phyloP scores from a whole-genome alignment of 139 green algal species.

The Marvania coccoides region DNA sequence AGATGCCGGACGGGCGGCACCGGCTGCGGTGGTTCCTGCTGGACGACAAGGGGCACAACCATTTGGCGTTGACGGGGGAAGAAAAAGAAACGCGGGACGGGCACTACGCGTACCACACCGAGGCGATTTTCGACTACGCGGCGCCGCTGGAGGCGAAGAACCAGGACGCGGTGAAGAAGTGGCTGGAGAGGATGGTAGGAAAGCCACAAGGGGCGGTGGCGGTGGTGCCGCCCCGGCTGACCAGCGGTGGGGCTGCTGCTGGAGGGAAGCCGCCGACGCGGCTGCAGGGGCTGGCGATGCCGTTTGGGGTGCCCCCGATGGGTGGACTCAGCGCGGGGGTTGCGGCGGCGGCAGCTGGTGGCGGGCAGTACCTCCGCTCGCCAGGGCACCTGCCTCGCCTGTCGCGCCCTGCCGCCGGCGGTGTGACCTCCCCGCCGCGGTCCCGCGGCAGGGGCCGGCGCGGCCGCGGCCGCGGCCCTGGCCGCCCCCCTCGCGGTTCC shows the following conservation, averaged over 20 bases:
- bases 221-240: background rate
- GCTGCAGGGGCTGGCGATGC: background rate
- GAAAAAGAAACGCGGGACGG: constrained; percentile 46
- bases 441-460: background rate
- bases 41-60: constrained; percentile 21
- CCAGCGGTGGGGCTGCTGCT: background rate
- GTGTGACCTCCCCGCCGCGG: too few species aligned
- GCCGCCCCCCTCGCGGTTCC: background rate
- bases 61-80: constrained; percentile 29
- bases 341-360: background rate
- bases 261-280: background rate
- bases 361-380: too few species aligned
- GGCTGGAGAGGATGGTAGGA: background rate
- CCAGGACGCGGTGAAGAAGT: constrained; percentile 10
- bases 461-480: background rate
- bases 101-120: constrained; percentile 42
- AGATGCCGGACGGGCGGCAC: constrained; percentile 24
- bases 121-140: constrained; percentile 10
- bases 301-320: background rate
- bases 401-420: too few species aligned
- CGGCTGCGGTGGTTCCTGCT: constrained; percentile 31
- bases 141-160: constrained; percentile 10
- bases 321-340: background rate
- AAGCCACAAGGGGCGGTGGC: background rate
- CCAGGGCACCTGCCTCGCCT: too few species aligned